Percentiles rank a stretch among this genome's conserved stretches.
Conservation (phyloP, 768 basidiomycete species). For the Floccularia luteovirens region DNA sequence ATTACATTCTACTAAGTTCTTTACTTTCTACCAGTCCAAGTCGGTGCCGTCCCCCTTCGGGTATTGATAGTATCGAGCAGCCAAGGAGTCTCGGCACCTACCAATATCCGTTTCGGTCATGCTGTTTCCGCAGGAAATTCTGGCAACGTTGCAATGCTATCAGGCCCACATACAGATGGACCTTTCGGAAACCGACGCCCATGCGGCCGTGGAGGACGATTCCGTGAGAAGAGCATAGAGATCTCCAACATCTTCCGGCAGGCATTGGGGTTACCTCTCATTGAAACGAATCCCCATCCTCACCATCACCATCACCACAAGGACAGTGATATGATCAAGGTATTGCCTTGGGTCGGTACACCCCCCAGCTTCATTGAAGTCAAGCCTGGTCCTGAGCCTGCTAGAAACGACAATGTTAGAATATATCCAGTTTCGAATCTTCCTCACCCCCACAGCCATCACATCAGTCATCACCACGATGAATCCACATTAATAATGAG, state of each 20-base stretch:
- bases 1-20: neutral
- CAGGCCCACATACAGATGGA: neutral
- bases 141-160: neutral
- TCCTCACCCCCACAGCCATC: constrained; percentile 15
- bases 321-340: constrained; percentile 19
- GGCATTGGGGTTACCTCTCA: constrained; percentile 45
- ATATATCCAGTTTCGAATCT: constrained; percentile 4
- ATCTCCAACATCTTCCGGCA: constrained; percentile 49
- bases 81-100: constrained; percentile 7
- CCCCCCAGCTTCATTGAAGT: constrained; percentile 11
- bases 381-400: constrained; percentile 2
- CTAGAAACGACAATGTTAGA: constrained; percentile 1
- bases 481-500: constrained; percentile 45
- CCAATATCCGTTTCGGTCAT: constrained; percentile 15
- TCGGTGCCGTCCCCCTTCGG: constrained; percentile 42
- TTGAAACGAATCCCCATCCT: constrained; percentile 19
- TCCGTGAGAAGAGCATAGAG: constrained; percentile 37
- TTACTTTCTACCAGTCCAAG: constrained; percentile 21
- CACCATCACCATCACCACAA: constrained; percentile 3
- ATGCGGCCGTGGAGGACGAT: constrained; percentile 7
- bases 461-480: constrained; percentile 12
- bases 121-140: constrained; percentile 6
- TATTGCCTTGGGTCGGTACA: constrained; percentile 24
- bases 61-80: constrained; percentile 26
- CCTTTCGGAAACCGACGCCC: constrained; percentile 6